phyloP scores from a whole-genome alignment of 179 eudicot genomes.

The Amaranthus tricolor region DNA sequence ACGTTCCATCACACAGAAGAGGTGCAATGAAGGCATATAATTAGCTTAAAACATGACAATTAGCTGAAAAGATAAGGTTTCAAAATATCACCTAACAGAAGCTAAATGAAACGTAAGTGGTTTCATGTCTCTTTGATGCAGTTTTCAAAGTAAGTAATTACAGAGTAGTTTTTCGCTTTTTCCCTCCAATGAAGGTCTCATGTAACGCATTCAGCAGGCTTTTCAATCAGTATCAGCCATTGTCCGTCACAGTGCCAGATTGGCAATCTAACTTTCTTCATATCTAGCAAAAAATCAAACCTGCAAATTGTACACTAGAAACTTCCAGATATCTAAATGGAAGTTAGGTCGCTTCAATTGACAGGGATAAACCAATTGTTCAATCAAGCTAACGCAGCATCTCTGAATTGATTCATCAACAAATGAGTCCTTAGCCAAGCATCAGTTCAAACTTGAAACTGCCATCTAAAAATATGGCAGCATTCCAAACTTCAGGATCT shows the following conservation, averaged over 20 bases:
- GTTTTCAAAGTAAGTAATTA: background rate
- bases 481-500: background rate
- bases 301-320: background rate
- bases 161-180: no score
- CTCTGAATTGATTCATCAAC: background rate
- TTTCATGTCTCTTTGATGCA: slow-evolving; percentile 1
- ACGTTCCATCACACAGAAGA: background rate
- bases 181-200: background rate
- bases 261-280: background rate
- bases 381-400: background rate
- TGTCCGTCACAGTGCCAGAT: background rate
- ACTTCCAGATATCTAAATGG: slow-evolving; percentile 1
- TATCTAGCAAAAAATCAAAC: background rate
- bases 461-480: background rate
- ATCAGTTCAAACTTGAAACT: background rate
- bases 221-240: background rate
- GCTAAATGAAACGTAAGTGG: background rate
- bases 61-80: background rate
- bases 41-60: background rate
- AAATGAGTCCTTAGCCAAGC: background rate
- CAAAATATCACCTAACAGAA: slow-evolving; percentile 1
- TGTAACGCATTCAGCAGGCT: background rate
- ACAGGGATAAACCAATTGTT: background rate
- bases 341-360: background rate
- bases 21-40: background rate